Evolutionary conservation across 495 filamentous ascomycete species (phyloP), one percentile per base, ranked within the genome.

Genomic region (Aspergillus incahuasiensis): DNA sequence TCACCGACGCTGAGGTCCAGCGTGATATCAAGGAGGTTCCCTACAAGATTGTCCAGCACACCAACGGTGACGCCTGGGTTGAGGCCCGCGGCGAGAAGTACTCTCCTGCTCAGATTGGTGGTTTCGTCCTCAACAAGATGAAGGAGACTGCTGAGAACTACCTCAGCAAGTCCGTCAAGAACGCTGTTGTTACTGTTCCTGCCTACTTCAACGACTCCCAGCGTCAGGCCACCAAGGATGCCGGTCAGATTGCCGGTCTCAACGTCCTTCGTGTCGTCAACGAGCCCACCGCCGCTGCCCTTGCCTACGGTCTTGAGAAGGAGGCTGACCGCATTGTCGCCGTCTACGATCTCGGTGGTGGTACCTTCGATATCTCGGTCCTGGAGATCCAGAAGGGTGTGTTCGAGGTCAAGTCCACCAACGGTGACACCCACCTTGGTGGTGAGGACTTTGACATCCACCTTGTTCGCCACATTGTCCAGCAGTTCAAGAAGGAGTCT

Each of bases 181-280:
- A 97, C 66, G 92, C 90, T 64, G 92, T 97, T 54, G 92, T 97
- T 60, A 97, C 92, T 56, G 92, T 96, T 24, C 92, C 92, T 49
- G 92, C 92, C 58, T 97, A 97, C 80, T 97, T 97, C 82, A 97
- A 97, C 73, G 92, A 97, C 76, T 92, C 89, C 21, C 92, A 97
- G 76, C 89, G 92, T 76, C 92, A 97, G 78, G 91, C 91, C 59
- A 97, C 92, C 72, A 97, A 96, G 82, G 91, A 97, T 72, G 92
- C 92, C 63, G 92, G 92, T 76, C 91, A 96, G 73, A 97, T 97
- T 67, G 79, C 92, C 67, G 92, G 92, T 71, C 82, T 97, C 34
- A 95, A 97, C 72, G 92, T 97, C 62, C 86, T 96, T 61, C 92
- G 92, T 81, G 92, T 96, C 54, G 90, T 97, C 30, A 96, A 96